These are phyloP conservation scores for carrot (Daucus carota) DNA, from an alignment of 129 eudicot genomes.

Conservation along the genomic window DNA sequence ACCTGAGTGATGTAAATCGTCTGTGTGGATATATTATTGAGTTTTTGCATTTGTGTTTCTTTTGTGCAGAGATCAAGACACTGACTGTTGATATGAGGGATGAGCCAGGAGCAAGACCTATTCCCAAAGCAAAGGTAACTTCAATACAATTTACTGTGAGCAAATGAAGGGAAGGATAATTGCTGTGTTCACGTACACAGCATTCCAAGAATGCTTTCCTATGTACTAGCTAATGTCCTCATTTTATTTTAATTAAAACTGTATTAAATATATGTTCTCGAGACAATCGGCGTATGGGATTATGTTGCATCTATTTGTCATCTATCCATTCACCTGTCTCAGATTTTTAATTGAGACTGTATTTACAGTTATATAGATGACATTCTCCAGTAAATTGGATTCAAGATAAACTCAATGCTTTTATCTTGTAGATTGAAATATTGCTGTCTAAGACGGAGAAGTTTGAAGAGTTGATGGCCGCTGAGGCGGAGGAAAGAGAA, in stretches of 20 bases:
- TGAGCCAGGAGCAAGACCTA: slow-evolving; percentile 39
- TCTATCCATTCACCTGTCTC: not conserved
- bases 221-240: not conserved
- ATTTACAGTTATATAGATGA: not conserved
- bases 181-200: not conserved
- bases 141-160: not conserved
- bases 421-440: slow-evolving; percentile 38
- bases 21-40: not conserved
- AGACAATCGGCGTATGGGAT: not conserved
- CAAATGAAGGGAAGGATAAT: not conserved
- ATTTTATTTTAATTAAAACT: not conserved
- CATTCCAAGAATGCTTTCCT: not conserved
- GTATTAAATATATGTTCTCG: not conserved
- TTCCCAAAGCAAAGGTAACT: slow-evolving; percentile 54
- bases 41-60: not conserved
- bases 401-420: not conserved
- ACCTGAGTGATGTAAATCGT: not conserved
- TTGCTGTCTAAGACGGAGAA: slow-evolving; percentile 34
- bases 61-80: slow-evolving; percentile 35
- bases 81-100: slow-evolving; percentile 48
- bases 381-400: not conserved
- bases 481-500: slow-evolving; percentile 38
- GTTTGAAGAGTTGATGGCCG: slow-evolving; percentile 41
- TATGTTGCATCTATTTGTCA: not conserved
- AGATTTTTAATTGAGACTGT: not conserved